Percentiles rank a stretch among this genome's conserved stretches.
Conservation (phyloP, 2,329 filamentous ascomycete species). For the Diaporthe nobilis region DNA sequence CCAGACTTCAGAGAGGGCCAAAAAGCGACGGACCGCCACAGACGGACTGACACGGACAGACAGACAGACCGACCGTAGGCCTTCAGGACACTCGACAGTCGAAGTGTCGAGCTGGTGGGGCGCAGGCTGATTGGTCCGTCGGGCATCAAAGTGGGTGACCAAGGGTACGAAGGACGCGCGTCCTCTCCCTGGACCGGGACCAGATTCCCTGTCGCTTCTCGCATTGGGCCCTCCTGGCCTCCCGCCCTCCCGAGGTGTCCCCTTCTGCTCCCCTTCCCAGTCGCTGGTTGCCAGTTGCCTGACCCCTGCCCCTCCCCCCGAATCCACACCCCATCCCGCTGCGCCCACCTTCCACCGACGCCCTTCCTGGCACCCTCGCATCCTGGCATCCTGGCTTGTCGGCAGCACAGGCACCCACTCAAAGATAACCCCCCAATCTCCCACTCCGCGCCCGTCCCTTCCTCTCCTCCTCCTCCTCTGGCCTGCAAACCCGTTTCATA, state of each 20-base stretch:
- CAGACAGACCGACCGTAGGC: neutral
- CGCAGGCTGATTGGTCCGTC: conserved; percentile 26
- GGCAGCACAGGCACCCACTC: conserved; percentile 34
- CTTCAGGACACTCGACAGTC: neutral
- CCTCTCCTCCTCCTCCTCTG: neutral
- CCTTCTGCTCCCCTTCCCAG: neutral
- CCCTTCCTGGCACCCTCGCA: neutral
- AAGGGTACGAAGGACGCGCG: conserved; percentile 26
- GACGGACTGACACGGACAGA: neutral
- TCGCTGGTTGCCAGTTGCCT: neutral
- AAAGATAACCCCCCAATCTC: conserved; percentile 32
- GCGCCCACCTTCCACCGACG: conserved; percentile 5
- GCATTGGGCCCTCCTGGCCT: conserved; percentile 9
- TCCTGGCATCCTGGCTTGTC: neutral
- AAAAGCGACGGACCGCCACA: neutral
- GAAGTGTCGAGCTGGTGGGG: conserved; percentile 3
- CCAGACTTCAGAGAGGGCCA: neutral
- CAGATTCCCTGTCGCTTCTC: conserved; percentile 23
- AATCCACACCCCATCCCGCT: conserved; percentile 9
- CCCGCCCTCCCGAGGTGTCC: conserved; percentile 3
- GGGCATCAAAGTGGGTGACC: conserved; percentile 31
- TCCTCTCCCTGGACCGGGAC: conserved; percentile 26
- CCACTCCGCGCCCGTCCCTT: conserved; percentile 1
- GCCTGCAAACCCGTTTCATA: conserved; percentile 7
- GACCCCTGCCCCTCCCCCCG: neutral